Conservation (phyloP, 1,284 basidiomycete species). For the Rhodotorula sp. region DNA sequence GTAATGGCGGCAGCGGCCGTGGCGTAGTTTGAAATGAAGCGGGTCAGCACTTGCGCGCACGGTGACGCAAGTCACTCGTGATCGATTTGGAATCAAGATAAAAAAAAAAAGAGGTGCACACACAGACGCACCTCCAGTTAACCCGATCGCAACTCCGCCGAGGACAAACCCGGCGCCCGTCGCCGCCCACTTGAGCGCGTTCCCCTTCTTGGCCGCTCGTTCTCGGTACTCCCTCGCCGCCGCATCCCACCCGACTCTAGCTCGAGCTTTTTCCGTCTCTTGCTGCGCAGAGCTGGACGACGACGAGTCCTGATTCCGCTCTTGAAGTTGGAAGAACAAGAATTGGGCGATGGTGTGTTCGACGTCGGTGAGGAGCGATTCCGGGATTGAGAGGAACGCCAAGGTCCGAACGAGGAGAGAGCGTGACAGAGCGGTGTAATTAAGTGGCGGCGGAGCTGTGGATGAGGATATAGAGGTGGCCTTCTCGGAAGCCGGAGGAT, state of each 20-base stretch:
- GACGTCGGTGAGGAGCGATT: conserved; percentile 45
- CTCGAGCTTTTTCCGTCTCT: neutral
- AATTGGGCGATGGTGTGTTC: conserved; percentile 49
- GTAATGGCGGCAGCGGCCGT: neutral
- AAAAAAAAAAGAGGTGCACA: no score
- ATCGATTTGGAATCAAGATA: neutral
- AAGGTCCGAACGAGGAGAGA: conserved; percentile 48
- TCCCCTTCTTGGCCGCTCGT: conserved; percentile 47
- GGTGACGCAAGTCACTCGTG: no score
- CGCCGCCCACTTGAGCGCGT: conserved; percentile 49
- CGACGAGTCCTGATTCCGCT: no score
- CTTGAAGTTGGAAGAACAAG: conserved; percentile 50
- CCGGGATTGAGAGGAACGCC: conserved; percentile 47
- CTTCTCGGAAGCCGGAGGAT: neutral
- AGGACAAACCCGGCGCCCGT: conserved; percentile 55
- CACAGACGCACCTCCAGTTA: conserved; percentile 50
- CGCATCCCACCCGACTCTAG: conserved; percentile 48
- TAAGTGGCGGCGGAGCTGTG: conserved; percentile 27
- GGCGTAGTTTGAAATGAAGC: neutral
- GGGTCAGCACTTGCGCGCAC: neutral
- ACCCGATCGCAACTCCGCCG: conserved; percentile 53
- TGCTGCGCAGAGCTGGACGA: no score
- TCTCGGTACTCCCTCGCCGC: conserved; percentile 43
- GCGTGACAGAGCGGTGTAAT: conserved; percentile 50
- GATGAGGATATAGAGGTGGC: neutral